phyloP scores from a whole-genome alignment of 2,329 filamentous ascomycete species.

The Cercospora sesami region DNA sequence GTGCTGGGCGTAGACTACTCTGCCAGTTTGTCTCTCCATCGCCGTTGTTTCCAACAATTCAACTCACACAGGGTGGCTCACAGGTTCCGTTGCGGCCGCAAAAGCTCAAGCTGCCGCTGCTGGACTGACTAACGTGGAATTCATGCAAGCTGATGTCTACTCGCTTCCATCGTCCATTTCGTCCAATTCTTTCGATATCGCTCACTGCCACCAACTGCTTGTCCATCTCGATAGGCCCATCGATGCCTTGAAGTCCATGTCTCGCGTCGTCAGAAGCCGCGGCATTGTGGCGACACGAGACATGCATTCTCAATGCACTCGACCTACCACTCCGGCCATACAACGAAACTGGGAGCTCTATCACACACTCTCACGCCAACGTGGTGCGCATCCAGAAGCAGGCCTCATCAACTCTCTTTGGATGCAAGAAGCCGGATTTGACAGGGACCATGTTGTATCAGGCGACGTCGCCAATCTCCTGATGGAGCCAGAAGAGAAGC shows the following conservation, averaged over 20 bases:
- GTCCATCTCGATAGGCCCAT: constrained; percentile 56
- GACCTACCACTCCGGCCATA: constrained; percentile 15
- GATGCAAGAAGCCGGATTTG: constrained; percentile 31
- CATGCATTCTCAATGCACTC: constrained; percentile 8
- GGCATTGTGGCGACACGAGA: constrained; percentile 54
- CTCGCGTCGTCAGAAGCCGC: constrained; percentile 52
- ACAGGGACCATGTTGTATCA: constrained; percentile 14
- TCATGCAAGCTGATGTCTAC: constrained; percentile 14
- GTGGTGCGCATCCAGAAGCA: constrained; percentile 24
- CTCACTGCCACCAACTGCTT: constrained; percentile 59
- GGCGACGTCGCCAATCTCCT: constrained; percentile 8
- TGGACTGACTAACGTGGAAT: constrained; percentile 18
- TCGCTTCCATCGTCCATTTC: constrained; percentile 3
- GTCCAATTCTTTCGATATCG: constrained; percentile 53
- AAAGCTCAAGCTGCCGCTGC: constrained; percentile 7
- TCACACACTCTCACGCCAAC: constrained; percentile 8
- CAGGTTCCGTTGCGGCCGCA: constrained; percentile 15
- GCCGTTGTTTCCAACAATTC: not conserved
- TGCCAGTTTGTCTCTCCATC: constrained; percentile 2
- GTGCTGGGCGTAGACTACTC: constrained; percentile 45
- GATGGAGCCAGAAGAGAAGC: not conserved
- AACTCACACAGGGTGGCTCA: not conserved
- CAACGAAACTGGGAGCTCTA: constrained; percentile 18
- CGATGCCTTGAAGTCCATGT: constrained; percentile 54
- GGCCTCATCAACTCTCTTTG: constrained; percentile 24